These are phyloP conservation scores for Fusarium sp. DNA, from an alignment of 2,329 filamentous ascomycete genomes.

Conservation along the genomic window DNA sequence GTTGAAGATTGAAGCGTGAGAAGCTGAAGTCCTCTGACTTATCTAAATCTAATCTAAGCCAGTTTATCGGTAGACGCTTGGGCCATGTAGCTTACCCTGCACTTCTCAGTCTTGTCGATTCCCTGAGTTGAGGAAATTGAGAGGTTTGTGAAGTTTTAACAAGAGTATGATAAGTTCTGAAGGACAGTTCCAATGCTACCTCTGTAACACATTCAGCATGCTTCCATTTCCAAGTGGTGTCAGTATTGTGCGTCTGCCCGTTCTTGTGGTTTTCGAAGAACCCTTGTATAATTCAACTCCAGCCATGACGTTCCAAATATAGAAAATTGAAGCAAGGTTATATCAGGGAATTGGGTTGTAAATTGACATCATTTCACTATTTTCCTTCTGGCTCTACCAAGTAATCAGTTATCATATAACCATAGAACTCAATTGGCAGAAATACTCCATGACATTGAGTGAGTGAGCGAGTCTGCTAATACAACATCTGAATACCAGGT, in stretches of 20 bases:
- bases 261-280: no score
- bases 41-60: constrained; percentile 19
- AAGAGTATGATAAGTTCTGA: no score
- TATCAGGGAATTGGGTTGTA: not conserved
- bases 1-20: constrained; percentile 11
- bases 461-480: not conserved
- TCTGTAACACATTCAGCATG: not conserved
- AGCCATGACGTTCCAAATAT: not conserved
- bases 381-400: not conserved
- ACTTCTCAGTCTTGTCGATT: constrained; percentile 16
- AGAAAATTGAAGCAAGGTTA: not conserved
- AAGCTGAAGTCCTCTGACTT: constrained; percentile 13
- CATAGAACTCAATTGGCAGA: not conserved
- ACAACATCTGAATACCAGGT: not conserved
- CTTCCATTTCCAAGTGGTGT: not conserved
- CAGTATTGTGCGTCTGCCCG: not conserved
- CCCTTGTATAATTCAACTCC: no score
- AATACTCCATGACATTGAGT: not conserved
- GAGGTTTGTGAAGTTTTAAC: no score
- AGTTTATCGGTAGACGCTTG: constrained; percentile 22
- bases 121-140: not conserved
- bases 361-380: not conserved
- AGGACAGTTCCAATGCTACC: not conserved
- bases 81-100: constrained; percentile 34
- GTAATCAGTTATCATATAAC: not conserved